Evolutionary conservation across 192 early-diverging fungal species (phyloP).

Genomic region (Coemansia sp.): DNA sequence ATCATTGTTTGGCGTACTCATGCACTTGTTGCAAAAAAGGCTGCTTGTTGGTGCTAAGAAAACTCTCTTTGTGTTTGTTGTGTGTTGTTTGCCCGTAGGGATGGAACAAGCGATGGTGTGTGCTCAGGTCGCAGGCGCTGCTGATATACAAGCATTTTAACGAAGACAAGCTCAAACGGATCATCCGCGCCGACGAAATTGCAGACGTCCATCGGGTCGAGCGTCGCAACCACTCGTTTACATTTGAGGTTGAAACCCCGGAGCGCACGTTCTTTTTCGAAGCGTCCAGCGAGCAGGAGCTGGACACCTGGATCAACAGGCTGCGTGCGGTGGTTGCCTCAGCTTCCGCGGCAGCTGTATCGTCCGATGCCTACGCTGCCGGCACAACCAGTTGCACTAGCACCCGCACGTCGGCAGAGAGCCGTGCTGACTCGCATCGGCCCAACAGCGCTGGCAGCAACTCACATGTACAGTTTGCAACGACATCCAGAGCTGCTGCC

Average conservation of each 20-base stretch:
- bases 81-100: slow-evolving; percentile 18
- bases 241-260: slow-evolving; percentile 42
- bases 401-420: slow-evolving; percentile 21
- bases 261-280: slow-evolving; percentile 47
- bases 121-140: slow-evolving; percentile 48
- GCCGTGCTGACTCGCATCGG: slow-evolving; percentile 5
- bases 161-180: slow-evolving; percentile 50
- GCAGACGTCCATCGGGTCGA: slow-evolving; percentile 24
- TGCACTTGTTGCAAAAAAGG: not conserved
- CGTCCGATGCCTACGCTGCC: slow-evolving; percentile 16
- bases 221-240: slow-evolving; percentile 49
- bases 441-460: slow-evolving; percentile 3
- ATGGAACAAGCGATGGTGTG: slow-evolving; percentile 55
- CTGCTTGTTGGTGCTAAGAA: not conserved
- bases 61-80: slow-evolving; percentile 1
- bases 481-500: slow-evolving; percentile 11
- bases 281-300: slow-evolving; percentile 50
- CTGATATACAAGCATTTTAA: slow-evolving; percentile 45
- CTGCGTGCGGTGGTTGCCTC: slow-evolving; percentile 27
- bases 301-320: slow-evolving; percentile 32
- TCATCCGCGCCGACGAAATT: slow-evolving; percentile 51
- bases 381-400: slow-evolving; percentile 16
- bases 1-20: not conserved
- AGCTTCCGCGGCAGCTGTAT: slow-evolving; percentile 7
- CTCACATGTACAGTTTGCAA: slow-evolving; percentile 28